Base-by-base conservation (phyloP, 2,329 filamentous ascomycete species). In the Beauveria brongniartii region DNA sequence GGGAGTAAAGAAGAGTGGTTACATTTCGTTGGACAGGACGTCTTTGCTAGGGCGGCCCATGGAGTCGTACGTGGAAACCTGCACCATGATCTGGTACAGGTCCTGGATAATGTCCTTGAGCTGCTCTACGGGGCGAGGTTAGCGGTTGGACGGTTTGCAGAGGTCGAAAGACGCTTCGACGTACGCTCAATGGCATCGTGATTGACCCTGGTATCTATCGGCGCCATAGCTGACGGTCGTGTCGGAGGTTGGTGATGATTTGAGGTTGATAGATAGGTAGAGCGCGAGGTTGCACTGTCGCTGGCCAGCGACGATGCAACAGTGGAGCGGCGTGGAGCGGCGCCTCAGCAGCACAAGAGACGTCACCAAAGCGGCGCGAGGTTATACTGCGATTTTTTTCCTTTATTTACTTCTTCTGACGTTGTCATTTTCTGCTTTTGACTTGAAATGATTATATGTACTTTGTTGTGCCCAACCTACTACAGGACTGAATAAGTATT, bases 81-180 rank as follows among this genome's bases (percentile, higher is more conserved):
- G 84, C 51, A 88, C 82, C 78, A 86, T 83, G 62, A 86, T 73
- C 66, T 84, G 79, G 77, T 84, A 87, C 46, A 87, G 79, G 66
- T 84, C 82, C 68, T 86, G 82, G 70, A 87, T 84, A 63, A 84
- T 77, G 67, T 84, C 79, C 68, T 85, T 83, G 73, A 86, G 76
- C 72, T 83, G 77, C 66, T 80, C 83, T 85, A 67, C 16, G 3
- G 5, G 34, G 34, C 12, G 48, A 18, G 8, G 59, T 69, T 51
- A 67, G 66, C 46, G 14, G 26, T 47, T 14, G 37, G 34, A 1
- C 12, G 12, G 20, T 26, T 24, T n/a, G 46, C 10, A 8, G 7
- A 1, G 4, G 5, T 12, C 5, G 2, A 14, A 26, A 6, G 16
- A 7, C 37, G 7, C 28, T 41, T 18, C 3, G 9, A 37, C 73